Base-by-base conservation (phyloP, 805 yeast species). In the Ogataea parapolymorpha region DNA sequence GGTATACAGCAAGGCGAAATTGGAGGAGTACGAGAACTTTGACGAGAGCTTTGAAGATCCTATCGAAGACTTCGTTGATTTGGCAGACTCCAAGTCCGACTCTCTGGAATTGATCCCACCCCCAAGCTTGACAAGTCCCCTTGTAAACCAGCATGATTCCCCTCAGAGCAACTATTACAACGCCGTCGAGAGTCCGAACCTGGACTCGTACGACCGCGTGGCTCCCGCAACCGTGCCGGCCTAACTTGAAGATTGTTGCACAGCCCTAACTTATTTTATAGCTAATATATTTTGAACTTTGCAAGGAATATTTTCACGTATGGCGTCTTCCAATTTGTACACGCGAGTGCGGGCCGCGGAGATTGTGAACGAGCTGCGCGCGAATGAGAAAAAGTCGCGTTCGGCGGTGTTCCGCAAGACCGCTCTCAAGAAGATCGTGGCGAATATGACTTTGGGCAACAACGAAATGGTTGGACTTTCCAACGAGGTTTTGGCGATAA, bases 391-490 rank as follows among this genome's bases (percentile, higher is more conserved):
- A 56, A 71, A 70, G 51, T 52, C 65, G 14, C 67, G 62, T 37
- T 51, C 63, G 3, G 55, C 59, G 17, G 57, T 52, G 3, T 42
- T 62, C n/a, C 67, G 61, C 47, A 77, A 74, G 51, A 63, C 67
- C 9, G 72, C 80, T 1, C 59, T 91, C 54, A 82, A 81, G 59
- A 85, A 84, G 54, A 74, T 88, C 20, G 71, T 90, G 6, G 91
- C 95, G 31, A 90, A 89, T 61, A 74, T 88, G 62, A 82, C 95
- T 5, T 71, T 88, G 63, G 88, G 89, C 36, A 87, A 86, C 59
- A 74, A 74, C 41, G 96, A 91, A 56, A 77, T 89, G 77, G 70
- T 79, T 9, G 59, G 65, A 14, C 58, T 91, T 40, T 75, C 82
- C 54, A 80, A 81, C 1, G 95, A 86, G 37, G 73, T 87, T 6